Base-by-base conservation (phyloP, 2,329 filamentous ascomycete genomes). In the Penicillium occitanis region DNA sequence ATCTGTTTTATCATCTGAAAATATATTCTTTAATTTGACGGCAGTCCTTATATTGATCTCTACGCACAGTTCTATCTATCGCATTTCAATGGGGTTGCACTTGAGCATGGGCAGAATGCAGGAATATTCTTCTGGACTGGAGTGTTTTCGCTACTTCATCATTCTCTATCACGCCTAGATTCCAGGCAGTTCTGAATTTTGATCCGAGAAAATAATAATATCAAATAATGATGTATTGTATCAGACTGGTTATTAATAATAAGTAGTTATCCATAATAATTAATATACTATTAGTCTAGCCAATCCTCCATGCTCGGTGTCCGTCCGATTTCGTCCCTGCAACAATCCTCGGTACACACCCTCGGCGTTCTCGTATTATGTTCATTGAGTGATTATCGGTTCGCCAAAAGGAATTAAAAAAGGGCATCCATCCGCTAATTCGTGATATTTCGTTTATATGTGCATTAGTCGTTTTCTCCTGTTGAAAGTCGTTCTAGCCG, bases 281-380 rank as follows among this genome's bases (percentile, higher is more conserved):
- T 33, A 33, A 33, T 33, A 10, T 33, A 33, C 30, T 33, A 33
- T 33, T 33, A 22, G n/a, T 57, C 11, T n/a, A 25, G 8, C 19
- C 33, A 22, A 17, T 57, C 25, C 50, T 33, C 50, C 28, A 53
- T 7, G 5, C 48, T 51, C 14, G 14, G 48, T 53, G 25, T n/a
- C 25, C 50, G 25, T 53, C 13, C 48, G 3, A 28, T 28, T 28
- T 35, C 30, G n/a, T 35, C 33, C 33, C n/a, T 40, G 30, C n/a
- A 37, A 37, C 33, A 22, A 19, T 35, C n/a, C 17, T 22, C 28
- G 14, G 28, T 30, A 8, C 25, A 22, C 35, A 28, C 17, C 25
- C 25, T 35, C n/a, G 5, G 48, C 25, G 6, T 61, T 35, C 58
- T 61, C 58, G 42, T 48, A 48, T 62, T 62, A 53, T 46, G 28